These are phyloP conservation scores for Vicia faba DNA, from an alignment of 306 rosid genomes.

Conservation along the genomic window DNA sequence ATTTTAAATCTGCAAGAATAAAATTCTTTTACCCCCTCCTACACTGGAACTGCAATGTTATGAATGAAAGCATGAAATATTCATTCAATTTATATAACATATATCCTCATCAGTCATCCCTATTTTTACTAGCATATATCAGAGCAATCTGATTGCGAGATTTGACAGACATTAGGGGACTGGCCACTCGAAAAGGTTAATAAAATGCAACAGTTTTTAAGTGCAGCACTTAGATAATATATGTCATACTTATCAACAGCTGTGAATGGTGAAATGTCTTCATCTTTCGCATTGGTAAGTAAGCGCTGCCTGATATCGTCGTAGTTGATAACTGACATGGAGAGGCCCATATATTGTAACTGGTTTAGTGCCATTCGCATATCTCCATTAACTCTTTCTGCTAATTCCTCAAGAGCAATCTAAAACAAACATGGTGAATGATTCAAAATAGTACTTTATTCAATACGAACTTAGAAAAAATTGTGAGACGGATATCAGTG, in stretches of 20 bases:
- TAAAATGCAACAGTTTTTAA: slow-evolving; percentile 3
- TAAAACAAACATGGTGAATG: slow-evolving; percentile 35
- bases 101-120: no score
- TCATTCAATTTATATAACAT: background rate
- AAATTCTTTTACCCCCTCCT: background rate
- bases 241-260: slow-evolving; percentile 89
- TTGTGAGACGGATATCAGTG: background rate
- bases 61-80: background rate
- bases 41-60: slow-evolving; percentile 17
- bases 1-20: slow-evolving; percentile 9
- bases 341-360: slow-evolving; percentile 91
- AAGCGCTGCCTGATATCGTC: slow-evolving; percentile 84
- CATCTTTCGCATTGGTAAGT: slow-evolving; percentile 77
- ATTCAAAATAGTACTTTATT: slow-evolving; percentile 22
- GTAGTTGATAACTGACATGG: slow-evolving; percentile 78
- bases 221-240: slow-evolving; percentile 1
- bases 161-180: background rate
- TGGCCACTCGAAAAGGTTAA: background rate
- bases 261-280: slow-evolving; percentile 93
- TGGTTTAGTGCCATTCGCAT: slow-evolving; percentile 96
- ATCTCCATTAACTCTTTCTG: slow-evolving; percentile 93
- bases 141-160: slow-evolving; percentile 6
- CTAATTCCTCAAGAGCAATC: slow-evolving; percentile 95
- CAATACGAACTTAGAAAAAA: background rate
- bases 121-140: background rate